Conservation (phyloP, 768 basidiomycete species). For the Porpolomopsis calyptriformis region DNA sequence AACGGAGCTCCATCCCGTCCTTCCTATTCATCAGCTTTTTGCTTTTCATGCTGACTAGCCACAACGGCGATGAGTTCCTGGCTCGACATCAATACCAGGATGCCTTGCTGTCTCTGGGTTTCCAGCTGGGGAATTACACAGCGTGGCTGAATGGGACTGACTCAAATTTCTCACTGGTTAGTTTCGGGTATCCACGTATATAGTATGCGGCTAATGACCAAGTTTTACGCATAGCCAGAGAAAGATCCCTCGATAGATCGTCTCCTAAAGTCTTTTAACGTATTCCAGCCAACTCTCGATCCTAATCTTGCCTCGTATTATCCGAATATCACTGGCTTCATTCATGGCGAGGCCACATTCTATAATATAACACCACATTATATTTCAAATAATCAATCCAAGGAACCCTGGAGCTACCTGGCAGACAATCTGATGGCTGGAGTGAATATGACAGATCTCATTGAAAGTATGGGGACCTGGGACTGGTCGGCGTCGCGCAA, state of each 20-base stretch:
- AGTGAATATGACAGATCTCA: conserved; percentile 40
- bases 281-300: conserved; percentile 35
- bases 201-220: neutral
- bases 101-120: conserved; percentile 43
- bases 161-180: conserved; percentile 56
- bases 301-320: conserved; percentile 49
- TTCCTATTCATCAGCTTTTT: conserved; percentile 67
- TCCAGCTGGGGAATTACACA: conserved; percentile 62
- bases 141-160: conserved; percentile 62
- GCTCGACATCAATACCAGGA: conserved; percentile 58
- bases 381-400: conserved; percentile 27
- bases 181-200: conserved; percentile 13
- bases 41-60: conserved; percentile 71
- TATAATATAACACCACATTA: conserved; percentile 52
- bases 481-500: conserved; percentile 60
- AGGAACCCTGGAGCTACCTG: conserved; percentile 35
- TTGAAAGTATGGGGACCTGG: conserved; percentile 45
- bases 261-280: conserved; percentile 39
- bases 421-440: conserved; percentile 41
- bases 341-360: conserved; percentile 50
- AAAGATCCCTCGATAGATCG: conserved; percentile 32
- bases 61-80: conserved; percentile 56
- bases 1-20: conserved; percentile 55
- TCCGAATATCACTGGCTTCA: conserved; percentile 68
- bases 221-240: conserved; percentile 31